Conservation (phyloP, 371 early-diverging fungal genomes). For the Blyttiomyces sp. region DNA sequence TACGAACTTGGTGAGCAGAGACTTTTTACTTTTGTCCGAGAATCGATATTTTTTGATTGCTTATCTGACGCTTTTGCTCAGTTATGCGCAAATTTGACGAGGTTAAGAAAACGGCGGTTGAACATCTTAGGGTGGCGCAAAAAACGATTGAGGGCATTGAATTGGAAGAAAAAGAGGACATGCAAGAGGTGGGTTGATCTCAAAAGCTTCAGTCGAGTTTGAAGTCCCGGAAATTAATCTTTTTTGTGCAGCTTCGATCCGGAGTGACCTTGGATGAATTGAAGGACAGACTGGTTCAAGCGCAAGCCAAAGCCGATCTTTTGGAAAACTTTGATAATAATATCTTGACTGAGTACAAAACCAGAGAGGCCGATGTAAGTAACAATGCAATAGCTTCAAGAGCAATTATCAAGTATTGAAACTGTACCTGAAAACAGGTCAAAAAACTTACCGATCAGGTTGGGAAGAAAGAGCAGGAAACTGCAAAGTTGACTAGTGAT, state of each 20-base stretch:
- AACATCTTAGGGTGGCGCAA: not conserved
- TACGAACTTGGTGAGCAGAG: too few species aligned
- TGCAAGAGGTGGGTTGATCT: not conserved
- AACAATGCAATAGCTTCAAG: not conserved
- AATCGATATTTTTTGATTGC: too few species aligned
- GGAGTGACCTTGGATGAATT: slow-evolving; percentile 37
- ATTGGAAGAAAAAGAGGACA: slow-evolving; percentile 14
- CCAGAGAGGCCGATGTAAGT: too few species aligned
- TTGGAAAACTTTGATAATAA: slow-evolving; percentile 1
- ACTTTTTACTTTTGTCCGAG: too few species aligned
- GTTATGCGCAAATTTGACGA: too few species aligned
- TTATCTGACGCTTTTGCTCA: too few species aligned
- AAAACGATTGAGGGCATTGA: not conserved
- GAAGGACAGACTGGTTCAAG: slow-evolving; percentile 37
- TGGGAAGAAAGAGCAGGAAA: not conserved
- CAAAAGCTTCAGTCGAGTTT: slow-evolving; percentile 18
- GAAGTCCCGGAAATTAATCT: slow-evolving; percentile 10
- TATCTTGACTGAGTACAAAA: slow-evolving; percentile 1
- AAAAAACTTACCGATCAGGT: not conserved
- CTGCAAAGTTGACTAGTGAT: too few species aligned
- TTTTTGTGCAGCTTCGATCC: slow-evolving; percentile 25
- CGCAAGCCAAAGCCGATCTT: slow-evolving; percentile 50
- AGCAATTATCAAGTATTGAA: not conserved
- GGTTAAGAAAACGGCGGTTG: not conserved
- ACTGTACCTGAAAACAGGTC: not conserved